A percentile compares a stretch with the other conserved stretches of the same genome.
These are phyloP conservation scores for Diutina sp. DNA, from an alignment of 1,139 yeast species.

Conservation along the genomic window DNA sequence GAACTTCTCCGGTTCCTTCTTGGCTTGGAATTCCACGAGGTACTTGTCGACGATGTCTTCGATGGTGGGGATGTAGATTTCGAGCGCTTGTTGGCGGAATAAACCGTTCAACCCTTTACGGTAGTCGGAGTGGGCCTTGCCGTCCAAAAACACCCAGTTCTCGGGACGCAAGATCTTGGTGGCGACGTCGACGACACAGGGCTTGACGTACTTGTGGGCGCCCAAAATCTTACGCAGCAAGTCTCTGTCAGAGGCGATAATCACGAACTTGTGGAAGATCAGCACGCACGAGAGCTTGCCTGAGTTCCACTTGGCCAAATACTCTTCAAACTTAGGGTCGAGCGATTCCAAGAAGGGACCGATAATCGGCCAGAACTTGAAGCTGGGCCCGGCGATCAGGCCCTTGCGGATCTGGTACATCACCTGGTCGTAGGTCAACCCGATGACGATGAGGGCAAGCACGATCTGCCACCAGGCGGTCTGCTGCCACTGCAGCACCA, in stretches of 20 bases:
- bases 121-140: slow-evolving; percentile 88
- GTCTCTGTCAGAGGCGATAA: slow-evolving; percentile 85
- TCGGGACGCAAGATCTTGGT: slow-evolving; percentile 83
- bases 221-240: slow-evolving; percentile 79
- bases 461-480: slow-evolving; percentile 12
- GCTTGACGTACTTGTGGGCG: slow-evolving; percentile 81
- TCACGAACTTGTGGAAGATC: slow-evolving; percentile 94
- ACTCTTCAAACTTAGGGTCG: slow-evolving; percentile 92
- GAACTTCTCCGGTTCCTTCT: slow-evolving; percentile 55
- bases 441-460: slow-evolving; percentile 34
- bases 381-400: slow-evolving; percentile 75
- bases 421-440: slow-evolving; percentile 68
- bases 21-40: slow-evolving; percentile 49
- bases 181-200: slow-evolving; percentile 97
- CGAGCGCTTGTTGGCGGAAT: slow-evolving; percentile 74
- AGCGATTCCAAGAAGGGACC: slow-evolving; percentile 95
- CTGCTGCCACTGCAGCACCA: not conserved
- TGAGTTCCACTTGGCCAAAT: slow-evolving; percentile 83
- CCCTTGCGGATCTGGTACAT: slow-evolving; percentile 73
- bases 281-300: slow-evolving; percentile 95
- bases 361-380: slow-evolving; percentile 84
- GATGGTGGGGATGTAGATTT: slow-evolving; percentile 71
- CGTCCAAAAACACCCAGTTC: slow-evolving; percentile 96
- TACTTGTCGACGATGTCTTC: slow-evolving; percentile 76
- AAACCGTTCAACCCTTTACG: slow-evolving; percentile 83